Evolutionary conservation across 176 grass and related monocot genomes (phyloP).

Genomic region (Melocanna baccifera): DNA sequence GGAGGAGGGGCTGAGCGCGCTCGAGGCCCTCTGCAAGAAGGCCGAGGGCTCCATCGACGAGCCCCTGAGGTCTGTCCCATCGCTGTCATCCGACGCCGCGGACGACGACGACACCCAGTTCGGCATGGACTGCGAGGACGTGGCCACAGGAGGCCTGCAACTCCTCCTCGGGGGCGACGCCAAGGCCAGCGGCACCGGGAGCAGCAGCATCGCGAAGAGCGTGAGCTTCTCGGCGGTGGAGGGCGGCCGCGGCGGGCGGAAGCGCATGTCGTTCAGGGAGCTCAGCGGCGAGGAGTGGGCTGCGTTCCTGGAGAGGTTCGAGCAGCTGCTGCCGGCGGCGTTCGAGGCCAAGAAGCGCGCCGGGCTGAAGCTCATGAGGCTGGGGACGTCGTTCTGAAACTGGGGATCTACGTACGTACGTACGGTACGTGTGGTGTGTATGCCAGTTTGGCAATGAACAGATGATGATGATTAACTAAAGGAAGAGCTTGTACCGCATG

Average conservation of each 20-base stretch:
- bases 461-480: background rate
- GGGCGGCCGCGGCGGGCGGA: background rate
- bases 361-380: conserved; percentile 21
- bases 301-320: conserved; percentile 71
- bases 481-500: background rate
- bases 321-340: conserved; percentile 61
- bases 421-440: background rate
- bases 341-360: conserved; percentile 55
- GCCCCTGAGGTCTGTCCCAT: background rate
- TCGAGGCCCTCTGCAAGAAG: conserved; percentile 68
- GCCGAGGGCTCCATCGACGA: conserved; percentile 27
- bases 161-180: background rate
- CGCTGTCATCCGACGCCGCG: background rate
- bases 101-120: conserved; percentile 7
- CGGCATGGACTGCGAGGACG: conserved; percentile 8
- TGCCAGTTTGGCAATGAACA: background rate
- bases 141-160: background rate
- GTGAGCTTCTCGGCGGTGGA: conserved; percentile 41
- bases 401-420: background rate
- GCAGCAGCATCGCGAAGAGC: conserved; percentile 33
- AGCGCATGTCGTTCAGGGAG: conserved; percentile 55
- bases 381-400: conserved; percentile 20
- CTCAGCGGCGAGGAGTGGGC: conserved; percentile 67
- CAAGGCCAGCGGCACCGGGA: background rate
- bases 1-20: conserved; percentile 56